These are phyloP conservation scores for Dysphania ambrosioides DNA, from an alignment of 148 eudicot species.

Conservation along the genomic window DNA sequence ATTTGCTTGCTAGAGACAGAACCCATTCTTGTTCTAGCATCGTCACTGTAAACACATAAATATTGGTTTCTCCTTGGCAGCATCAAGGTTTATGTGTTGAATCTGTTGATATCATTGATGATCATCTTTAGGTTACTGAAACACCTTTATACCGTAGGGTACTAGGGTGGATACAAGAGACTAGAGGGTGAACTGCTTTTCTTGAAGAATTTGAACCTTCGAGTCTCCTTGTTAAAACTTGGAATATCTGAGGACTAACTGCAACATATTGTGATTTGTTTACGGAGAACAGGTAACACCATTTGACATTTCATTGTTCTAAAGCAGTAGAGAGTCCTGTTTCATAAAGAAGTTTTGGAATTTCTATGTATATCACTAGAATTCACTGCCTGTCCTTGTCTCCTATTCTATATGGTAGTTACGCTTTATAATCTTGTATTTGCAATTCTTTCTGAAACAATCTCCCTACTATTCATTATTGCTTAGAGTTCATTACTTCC, in stretches of 20 bases:
- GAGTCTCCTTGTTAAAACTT: background rate
- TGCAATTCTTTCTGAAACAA: background rate
- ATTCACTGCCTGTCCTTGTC: background rate
- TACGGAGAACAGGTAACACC: conserved; percentile 15
- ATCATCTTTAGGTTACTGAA: conserved; percentile 7
- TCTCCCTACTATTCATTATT: background rate
- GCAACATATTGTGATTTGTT: conserved; percentile 3
- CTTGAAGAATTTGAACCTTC: background rate
- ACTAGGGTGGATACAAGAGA: conserved; percentile 5
- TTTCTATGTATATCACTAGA: background rate
- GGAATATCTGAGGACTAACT: background rate
- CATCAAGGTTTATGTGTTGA: background rate
- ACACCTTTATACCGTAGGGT: background rate
- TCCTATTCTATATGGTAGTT: background rate
- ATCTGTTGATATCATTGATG: conserved; percentile 5
- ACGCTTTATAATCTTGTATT: background rate
- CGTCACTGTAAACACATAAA: conserved; percentile 14
- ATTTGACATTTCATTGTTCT: background rate
- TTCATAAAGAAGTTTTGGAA: conserved; percentile 3
- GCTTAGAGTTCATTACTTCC: background rate
- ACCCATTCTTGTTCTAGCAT: conserved; percentile 11
- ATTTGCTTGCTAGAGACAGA: conserved; percentile 19
- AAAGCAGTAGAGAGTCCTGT: background rate
- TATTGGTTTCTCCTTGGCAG: conserved; percentile 2
- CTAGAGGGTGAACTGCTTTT: background rate